Evolutionary conservation across 169 alveolate species (phyloP).

Genomic region (Babesia ovata): DNA sequence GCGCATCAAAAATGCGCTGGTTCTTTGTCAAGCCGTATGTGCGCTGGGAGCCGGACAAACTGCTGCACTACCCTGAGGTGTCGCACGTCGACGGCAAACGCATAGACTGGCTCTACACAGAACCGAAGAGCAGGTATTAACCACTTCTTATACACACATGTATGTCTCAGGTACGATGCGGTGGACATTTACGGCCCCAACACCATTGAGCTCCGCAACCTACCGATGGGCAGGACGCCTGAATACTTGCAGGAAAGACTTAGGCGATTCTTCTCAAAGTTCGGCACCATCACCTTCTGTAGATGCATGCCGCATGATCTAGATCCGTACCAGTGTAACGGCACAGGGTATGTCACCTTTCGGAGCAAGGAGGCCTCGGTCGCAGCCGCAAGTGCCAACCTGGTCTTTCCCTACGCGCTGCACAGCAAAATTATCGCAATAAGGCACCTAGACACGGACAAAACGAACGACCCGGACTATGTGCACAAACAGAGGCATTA

Average conservation of each 20-base stretch:
- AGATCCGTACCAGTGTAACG: slow-evolving; percentile 87
- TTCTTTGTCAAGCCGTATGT: slow-evolving; percentile 64
- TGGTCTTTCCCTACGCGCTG: slow-evolving; percentile 44
- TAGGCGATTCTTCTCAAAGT: slow-evolving; percentile 79
- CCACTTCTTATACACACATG: not conserved
- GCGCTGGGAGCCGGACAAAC: slow-evolving; percentile 40
- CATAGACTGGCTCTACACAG: slow-evolving; percentile 60
- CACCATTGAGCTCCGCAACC: slow-evolving; percentile 74
- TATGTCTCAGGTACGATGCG: slow-evolving; percentile 60
- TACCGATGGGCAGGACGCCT: slow-evolving; percentile 86
- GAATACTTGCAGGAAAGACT: slow-evolving; percentile 87
- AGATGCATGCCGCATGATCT: slow-evolving; percentile 82
- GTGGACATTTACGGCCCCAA: slow-evolving; percentile 78
- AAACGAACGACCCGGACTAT: slow-evolving; percentile 74
- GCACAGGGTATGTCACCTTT: slow-evolving; percentile 81
- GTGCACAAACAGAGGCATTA: slow-evolving; percentile 74
- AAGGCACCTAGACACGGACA: slow-evolving; percentile 78
- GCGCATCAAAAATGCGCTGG: slow-evolving; percentile 68
- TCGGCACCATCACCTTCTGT: slow-evolving; percentile 79
- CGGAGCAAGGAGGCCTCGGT: slow-evolving; percentile 68
- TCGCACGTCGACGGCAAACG: slow-evolving; percentile 50
- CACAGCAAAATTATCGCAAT: slow-evolving; percentile 74
- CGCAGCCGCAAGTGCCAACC: slow-evolving; percentile 53
- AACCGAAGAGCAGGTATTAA: slow-evolving; percentile 61
- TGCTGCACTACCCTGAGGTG: slow-evolving; percentile 60